These are phyloP conservation scores for Saksenaea vasiformis DNA, from an alignment of 371 early-diverging fungal species.

Conservation along the genomic window DNA sequence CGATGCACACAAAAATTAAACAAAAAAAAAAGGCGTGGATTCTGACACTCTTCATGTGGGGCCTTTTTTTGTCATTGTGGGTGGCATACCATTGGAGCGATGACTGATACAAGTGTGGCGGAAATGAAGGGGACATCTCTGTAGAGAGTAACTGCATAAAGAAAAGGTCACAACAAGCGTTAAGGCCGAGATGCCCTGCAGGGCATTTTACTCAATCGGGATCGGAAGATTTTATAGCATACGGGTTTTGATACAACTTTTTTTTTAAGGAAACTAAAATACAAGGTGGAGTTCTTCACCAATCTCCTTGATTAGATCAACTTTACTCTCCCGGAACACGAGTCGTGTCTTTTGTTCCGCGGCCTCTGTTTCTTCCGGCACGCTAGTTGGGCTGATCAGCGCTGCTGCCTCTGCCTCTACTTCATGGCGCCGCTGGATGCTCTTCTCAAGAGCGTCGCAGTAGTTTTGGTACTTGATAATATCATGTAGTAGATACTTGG, in stretches of 20 bases:
- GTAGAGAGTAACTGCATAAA: too few relatives aligned
- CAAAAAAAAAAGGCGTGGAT: background rate
- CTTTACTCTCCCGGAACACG: constrained; percentile 17
- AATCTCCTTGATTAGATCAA: constrained; percentile 41
- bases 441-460: constrained; percentile 68
- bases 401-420: constrained; percentile 6
- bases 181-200: too few relatives aligned
- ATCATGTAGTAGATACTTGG: constrained; percentile 79
- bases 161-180: too few relatives aligned
- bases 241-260: too few relatives aligned
- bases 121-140: too few relatives aligned
- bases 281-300: constrained; percentile 30
- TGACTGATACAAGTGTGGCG: too few relatives aligned
- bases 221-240: too few relatives aligned
- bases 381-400: background rate
- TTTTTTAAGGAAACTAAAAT: background rate
- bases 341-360: constrained; percentile 5
- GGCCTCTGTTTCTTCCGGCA: background rate
- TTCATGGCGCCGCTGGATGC: constrained; percentile 36
- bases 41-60: too few relatives aligned
- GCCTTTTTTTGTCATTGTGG: too few relatives aligned
- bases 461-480: constrained; percentile 87
- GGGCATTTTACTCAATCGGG: too few relatives aligned
- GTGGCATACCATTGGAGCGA: too few relatives aligned
- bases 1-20: background rate